Conservation (phyloP, 768 basidiomycete species). For the Mycena pura region DNA sequence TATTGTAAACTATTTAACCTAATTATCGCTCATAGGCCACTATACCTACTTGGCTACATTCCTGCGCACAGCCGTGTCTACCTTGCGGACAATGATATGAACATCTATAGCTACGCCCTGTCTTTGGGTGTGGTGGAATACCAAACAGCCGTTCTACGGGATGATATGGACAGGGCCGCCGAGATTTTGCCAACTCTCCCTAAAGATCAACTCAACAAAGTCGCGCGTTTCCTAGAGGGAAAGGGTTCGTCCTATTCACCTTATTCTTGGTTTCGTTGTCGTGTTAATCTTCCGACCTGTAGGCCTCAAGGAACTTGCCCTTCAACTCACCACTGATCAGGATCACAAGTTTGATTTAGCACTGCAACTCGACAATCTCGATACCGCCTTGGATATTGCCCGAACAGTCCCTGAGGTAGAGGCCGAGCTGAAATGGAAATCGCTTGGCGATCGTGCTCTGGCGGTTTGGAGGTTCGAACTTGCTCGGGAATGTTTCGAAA, state of each 20-base stretch:
- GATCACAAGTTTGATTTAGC: constrained; percentile 98
- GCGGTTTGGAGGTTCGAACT: constrained; percentile 93
- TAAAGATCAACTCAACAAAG: constrained; percentile 87
- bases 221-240: constrained; percentile 92
- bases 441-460: constrained; percentile 91
- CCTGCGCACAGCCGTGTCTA: constrained; percentile 94
- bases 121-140: constrained; percentile 93
- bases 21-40: constrained; percentile 52
- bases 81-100: constrained; percentile 93
- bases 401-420: constrained; percentile 74
- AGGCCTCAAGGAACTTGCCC: constrained; percentile 95
- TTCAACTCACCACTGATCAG: constrained; percentile 86
- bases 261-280: background rate
- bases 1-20: background rate
- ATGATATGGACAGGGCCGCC: constrained; percentile 83
- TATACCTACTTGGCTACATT: constrained; percentile 95
- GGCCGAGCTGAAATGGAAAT: constrained; percentile 88
- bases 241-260: constrained; percentile 65
- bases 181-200: constrained; percentile 88
- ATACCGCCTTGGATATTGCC: constrained; percentile 81
- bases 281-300: background rate
- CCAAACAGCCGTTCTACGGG: constrained; percentile 91
- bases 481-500: constrained; percentile 87
- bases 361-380: constrained; percentile 89
- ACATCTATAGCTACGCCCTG: constrained; percentile 80